These are phyloP conservation scores for Prinsepia uniflora DNA, from an alignment of 306 rosid species.

Conservation along the genomic window DNA sequence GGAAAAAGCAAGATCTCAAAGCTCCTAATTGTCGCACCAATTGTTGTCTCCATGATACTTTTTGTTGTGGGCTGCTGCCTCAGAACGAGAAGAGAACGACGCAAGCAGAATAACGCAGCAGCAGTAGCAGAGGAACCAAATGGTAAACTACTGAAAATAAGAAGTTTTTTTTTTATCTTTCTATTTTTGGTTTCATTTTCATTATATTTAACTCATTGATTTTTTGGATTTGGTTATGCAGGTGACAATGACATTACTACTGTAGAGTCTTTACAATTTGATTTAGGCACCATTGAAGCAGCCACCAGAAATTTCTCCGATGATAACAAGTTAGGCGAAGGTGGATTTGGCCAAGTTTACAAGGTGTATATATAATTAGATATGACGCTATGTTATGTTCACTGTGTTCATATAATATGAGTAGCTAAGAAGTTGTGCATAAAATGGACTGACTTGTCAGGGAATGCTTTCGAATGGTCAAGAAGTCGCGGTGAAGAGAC, in stretches of 20 bases:
- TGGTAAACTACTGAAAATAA: neutral
- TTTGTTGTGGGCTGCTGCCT: neutral
- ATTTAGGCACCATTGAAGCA: conserved; percentile 23
- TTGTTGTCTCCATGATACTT: neutral
- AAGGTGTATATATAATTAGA: conserved; percentile 30
- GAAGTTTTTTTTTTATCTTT: neutral
- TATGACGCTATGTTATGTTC: too few species aligned
- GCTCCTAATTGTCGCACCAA: neutral
- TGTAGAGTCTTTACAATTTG: conserved; percentile 40
- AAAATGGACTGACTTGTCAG: conserved; percentile 16
- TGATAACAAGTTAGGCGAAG: conserved; percentile 43
- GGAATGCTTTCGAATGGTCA: conserved; percentile 43
- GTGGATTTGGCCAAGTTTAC: conserved; percentile 55
- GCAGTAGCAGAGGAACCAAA: neutral
- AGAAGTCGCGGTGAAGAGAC: conserved; percentile 66
- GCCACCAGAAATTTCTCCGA: conserved; percentile 44
- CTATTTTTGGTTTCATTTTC: too few species aligned
- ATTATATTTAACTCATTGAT: too few species aligned
- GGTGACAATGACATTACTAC: conserved; percentile 20
- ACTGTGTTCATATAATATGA: too few species aligned
- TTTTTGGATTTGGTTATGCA: neutral
- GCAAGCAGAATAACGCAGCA: neutral
- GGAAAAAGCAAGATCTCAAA: neutral
- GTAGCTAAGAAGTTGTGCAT: too few species aligned
- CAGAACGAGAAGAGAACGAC: neutral